These are phyloP conservation scores for Juglanconis juglandina DNA, from an alignment of 2,329 filamentous ascomycete genomes.

Conservation along the genomic window DNA sequence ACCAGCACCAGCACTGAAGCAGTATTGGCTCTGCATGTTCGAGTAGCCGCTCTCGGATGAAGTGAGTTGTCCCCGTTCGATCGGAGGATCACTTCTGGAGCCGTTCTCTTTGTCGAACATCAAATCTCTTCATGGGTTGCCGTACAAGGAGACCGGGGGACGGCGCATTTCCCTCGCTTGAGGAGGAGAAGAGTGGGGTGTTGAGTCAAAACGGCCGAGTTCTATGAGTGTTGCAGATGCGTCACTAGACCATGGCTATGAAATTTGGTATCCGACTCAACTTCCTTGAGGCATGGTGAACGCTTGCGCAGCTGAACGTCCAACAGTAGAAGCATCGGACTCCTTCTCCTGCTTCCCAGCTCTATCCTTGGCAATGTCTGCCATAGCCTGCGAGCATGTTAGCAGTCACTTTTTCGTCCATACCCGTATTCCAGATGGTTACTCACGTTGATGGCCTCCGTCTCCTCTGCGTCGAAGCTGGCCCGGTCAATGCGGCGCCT, in stretches of 20 bases:
- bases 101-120: too few relatives aligned
- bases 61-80: too few relatives aligned
- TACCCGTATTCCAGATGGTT: neutral
- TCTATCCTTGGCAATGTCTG: conserved; percentile 81
- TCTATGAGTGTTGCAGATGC: neutral
- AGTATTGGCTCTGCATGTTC: too few relatives aligned
- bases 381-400: conserved; percentile 67
- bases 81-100: too few relatives aligned
- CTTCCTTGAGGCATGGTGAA: conserved; percentile 10
- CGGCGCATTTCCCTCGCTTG: too few relatives aligned
- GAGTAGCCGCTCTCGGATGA: too few relatives aligned
- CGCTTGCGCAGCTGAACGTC: neutral
- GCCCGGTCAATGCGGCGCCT: conserved; percentile 65
- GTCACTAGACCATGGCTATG: neutral
- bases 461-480: conserved; percentile 64
- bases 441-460: conserved; percentile 70
- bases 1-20: too few relatives aligned
- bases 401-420: conserved; percentile 16
- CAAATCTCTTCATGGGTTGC: too few relatives aligned
- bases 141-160: too few relatives aligned
- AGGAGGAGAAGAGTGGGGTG: too few relatives aligned
- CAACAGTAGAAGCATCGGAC: conserved; percentile 13
- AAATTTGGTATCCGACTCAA: neutral
- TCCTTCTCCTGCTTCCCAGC: conserved; percentile 57
- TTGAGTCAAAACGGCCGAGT: too few relatives aligned